Evolutionary conservation across 2,329 filamentous ascomycete species (phyloP).

Genomic region (Aureobasidium sp.): DNA sequence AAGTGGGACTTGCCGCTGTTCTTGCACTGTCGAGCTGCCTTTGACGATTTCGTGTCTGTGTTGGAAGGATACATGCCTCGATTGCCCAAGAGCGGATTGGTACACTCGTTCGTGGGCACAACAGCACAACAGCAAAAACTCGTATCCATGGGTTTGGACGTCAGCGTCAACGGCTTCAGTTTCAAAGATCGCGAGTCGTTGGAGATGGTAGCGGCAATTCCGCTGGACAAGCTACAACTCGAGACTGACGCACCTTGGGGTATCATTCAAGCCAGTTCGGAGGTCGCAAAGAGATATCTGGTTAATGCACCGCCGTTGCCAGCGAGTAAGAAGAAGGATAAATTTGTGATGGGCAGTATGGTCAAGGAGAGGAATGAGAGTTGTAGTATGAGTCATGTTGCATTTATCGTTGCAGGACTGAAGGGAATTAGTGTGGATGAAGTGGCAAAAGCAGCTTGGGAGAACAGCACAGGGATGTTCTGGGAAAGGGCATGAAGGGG

Average conservation of each 20-base stretch:
- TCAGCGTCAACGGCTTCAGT: constrained; percentile 45
- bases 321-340: constrained; percentile 41
- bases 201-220: constrained; percentile 35
- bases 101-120: constrained; percentile 35
- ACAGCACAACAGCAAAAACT: constrained; percentile 32
- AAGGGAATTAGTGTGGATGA: constrained; percentile 37
- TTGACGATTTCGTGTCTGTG: constrained; percentile 35
- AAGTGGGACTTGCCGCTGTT: constrained; percentile 32
- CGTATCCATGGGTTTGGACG: constrained; percentile 31
- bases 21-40: constrained; percentile 35
- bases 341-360: constrained; percentile 36
- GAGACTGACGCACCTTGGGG: constrained; percentile 45
- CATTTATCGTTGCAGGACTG: constrained; percentile 40
- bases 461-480: constrained; percentile 31
- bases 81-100: constrained; percentile 30
- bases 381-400: constrained; percentile 40
- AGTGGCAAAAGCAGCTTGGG: constrained; percentile 32
- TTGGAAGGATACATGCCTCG: constrained; percentile 31
- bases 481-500: not conserved
- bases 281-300: constrained; percentile 37
- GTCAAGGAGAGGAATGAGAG: constrained; percentile 46
- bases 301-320: constrained; percentile 30
- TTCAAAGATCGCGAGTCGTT: constrained; percentile 32
- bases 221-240: constrained; percentile 35
- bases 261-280: constrained; percentile 29